These are phyloP conservation scores for Colletotrichum plurivorum DNA, from an alignment of 2,329 filamentous ascomycete species.

Conservation along the genomic window DNA sequence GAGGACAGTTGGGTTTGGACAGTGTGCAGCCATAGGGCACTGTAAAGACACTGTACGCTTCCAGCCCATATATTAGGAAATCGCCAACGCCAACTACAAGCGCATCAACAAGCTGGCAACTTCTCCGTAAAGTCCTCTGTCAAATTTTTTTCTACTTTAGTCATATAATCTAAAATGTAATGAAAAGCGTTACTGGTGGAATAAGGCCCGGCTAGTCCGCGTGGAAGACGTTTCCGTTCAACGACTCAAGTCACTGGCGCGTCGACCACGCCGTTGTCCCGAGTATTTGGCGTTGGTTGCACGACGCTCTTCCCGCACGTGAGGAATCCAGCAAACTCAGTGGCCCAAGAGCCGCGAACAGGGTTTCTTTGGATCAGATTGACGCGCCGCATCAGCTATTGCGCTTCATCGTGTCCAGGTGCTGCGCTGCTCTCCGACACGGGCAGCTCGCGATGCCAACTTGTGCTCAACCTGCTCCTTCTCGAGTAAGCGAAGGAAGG, in stretches of 20 bases:
- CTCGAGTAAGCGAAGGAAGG: background rate
- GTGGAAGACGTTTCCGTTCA: background rate
- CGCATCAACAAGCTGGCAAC: no score
- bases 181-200: background rate
- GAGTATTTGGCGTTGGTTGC: background rate
- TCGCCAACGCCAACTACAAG: no score
- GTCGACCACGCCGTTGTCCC: background rate
- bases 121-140: no score
- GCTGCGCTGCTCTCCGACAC: background rate
- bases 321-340: background rate
- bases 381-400: background rate
- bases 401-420: background rate
- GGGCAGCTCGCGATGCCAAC: background rate
- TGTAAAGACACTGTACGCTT: background rate
- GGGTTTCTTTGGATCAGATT: background rate
- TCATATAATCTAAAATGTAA: no score
- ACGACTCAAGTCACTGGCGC: background rate
- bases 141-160: no score
- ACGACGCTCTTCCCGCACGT: conserved; percentile 12
- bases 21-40: background rate
- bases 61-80: no score
- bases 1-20: conserved; percentile 17
- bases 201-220: background rate
- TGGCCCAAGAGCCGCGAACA: conserved; percentile 11
- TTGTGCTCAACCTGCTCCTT: conserved; percentile 1